Base-by-base conservation (phyloP, 805 yeast genomes). In the Hanseniaspora vineae region DNA sequence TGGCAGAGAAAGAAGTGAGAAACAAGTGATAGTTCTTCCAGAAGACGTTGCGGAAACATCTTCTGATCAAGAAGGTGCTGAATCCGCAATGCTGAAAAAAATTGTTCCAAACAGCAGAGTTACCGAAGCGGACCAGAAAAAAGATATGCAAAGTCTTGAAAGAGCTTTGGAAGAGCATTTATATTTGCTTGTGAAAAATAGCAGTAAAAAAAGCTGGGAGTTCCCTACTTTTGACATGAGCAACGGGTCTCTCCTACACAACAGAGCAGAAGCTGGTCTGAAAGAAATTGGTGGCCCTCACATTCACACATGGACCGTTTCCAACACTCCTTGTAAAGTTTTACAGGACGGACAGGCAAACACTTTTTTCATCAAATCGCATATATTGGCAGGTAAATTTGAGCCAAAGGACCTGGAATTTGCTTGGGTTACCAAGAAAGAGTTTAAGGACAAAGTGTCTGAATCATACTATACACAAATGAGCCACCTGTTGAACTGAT, bases 221-320 rank as follows among this genome's bases (percentile, higher is more conserved):
- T 77, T 92, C 51, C 99, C 99, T n/a, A 64, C 80, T 11, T 87
- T 88, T 54, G 64, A 63, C 2, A 65, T 72, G 2, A 49, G 56
- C 5, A 69, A 67, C 29, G 65, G 68, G 3, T 9, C n/a, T n/a
- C n/a, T 17, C 15, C 73, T 92, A 53, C 88, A 85, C 61, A 66
- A 66, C 48, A 73, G 79, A 35, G 96, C 96, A 2, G 86, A 84
- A 62, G 66, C 73, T 44, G 94, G 95, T 0, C 66, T 92, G 48
- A 73, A 78, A 60, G 56, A 64, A 19, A 57, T 84, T 18, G 96
- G 96, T 17, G 95, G 96, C 32, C 76, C 71, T 11, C 63, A 72
- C 48, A 76, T 92, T 61, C 84, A 87, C 66, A 82, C 87, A 42
- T 90, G 94, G 85, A 77, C 84, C 18, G 95, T 92, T n/a, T 87